Evolutionary conservation across 1,139 yeast species (phyloP).

Genomic region (Williopsis jadinii): DNA sequence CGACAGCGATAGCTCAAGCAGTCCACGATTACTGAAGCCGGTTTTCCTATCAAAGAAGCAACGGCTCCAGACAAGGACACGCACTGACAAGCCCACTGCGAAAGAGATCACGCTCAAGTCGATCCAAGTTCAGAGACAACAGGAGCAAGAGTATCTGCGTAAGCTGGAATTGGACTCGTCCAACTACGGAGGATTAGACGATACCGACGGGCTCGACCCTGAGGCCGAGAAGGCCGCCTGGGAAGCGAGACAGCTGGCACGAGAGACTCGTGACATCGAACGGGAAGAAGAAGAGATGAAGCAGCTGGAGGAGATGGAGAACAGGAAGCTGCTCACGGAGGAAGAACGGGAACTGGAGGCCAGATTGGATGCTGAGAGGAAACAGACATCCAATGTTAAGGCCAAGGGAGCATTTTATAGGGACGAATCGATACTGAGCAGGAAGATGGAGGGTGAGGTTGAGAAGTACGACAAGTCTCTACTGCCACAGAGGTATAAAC

Average conservation of each 20-base stretch:
- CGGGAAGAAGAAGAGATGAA: constrained; percentile 30
- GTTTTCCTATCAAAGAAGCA: constrained; percentile 18
- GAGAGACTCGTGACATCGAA: constrained; percentile 39
- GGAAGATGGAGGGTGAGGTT: constrained; percentile 16
- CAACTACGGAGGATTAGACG: constrained; percentile 36
- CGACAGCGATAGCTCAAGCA: constrained; percentile 5
- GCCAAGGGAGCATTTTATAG: constrained; percentile 17
- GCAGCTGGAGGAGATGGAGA: constrained; percentile 34
- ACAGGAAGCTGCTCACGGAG: constrained; percentile 20
- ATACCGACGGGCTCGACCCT: constrained; percentile 49
- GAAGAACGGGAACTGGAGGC: constrained; percentile 22
- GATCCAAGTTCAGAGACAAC: constrained; percentile 24
- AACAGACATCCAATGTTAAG: constrained; percentile 7
- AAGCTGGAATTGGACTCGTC: constrained; percentile 12
- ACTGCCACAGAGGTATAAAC: constrained; percentile 16
- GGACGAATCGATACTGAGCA: constrained; percentile 11
- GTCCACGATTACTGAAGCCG: constrained; percentile 14
- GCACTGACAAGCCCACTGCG: not conserved
- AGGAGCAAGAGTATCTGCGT: constrained; percentile 20
- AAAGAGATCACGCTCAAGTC: constrained; percentile 25
- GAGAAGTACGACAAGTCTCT: constrained; percentile 20
- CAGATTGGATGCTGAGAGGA: constrained; percentile 10
- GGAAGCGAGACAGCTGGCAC: constrained; percentile 35
- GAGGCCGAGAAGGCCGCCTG: constrained; percentile 39
- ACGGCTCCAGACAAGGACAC: constrained; percentile 1